A percentile compares a stretch with the other conserved stretches of the same genome.
These are phyloP conservation scores for Vinca major DNA, from an alignment of 305 asterid genomes.

Conservation along the genomic window DNA sequence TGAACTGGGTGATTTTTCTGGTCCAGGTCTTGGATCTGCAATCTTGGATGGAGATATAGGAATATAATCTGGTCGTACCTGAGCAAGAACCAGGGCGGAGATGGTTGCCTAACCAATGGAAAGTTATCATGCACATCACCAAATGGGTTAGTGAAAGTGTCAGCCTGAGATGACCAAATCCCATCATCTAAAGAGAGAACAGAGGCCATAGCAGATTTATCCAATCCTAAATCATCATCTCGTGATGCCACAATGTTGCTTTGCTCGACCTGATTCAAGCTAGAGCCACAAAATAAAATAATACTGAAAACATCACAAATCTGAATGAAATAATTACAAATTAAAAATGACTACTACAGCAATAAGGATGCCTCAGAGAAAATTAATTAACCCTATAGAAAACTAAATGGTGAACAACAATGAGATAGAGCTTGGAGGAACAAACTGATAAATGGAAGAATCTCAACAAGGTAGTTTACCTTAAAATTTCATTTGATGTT, in stretches of 20 bases:
- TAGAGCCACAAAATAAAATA: conserved; percentile 34
- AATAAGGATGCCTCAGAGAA: background rate
- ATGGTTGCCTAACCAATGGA: conserved; percentile 68
- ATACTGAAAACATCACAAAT: conserved; percentile 25
- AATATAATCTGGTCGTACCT: conserved; percentile 58
- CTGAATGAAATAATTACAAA: background rate
- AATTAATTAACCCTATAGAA: background rate
- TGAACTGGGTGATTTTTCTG: conserved; percentile 49
- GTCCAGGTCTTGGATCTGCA: conserved; percentile 99
- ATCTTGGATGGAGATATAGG: conserved; percentile 80
- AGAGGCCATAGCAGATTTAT: conserved; percentile 62
- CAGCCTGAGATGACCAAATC: conserved; percentile 55
- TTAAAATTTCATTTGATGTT: conserved; percentile 49
- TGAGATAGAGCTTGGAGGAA: background rate
- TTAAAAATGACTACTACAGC: background rate
- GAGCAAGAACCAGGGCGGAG: conserved; percentile 94
- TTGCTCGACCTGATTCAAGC: conserved; percentile 62
- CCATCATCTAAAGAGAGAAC: conserved; percentile 88
- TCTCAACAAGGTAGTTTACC: conserved; percentile 39
- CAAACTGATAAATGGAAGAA: conserved; percentile 11
- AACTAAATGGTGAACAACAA: background rate
- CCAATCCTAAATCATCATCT: conserved; percentile 25
- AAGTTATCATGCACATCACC: conserved; percentile 40
- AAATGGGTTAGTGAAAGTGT: conserved; percentile 37
- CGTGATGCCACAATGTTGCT: conserved; percentile 24